Evolutionary conservation across 2,329 filamentous ascomycete genomes (phyloP).

Genomic region (Fusarium odoratissimum): DNA sequence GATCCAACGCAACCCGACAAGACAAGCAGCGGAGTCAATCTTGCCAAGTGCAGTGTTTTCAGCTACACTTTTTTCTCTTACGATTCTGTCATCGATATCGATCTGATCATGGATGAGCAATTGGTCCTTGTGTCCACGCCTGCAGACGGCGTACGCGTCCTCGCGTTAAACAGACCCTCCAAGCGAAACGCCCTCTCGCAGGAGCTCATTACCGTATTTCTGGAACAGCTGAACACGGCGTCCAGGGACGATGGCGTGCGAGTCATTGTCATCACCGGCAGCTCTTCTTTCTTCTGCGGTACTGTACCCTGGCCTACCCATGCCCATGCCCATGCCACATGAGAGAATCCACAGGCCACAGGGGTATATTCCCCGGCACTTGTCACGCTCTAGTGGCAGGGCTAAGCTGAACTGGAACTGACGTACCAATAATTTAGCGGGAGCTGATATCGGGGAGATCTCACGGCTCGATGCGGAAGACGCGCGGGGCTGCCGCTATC

Average conservation of each 20-base stretch:
- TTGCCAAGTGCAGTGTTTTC: slow-evolving; percentile 6
- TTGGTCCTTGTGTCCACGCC: slow-evolving; percentile 45
- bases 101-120: slow-evolving; percentile 25
- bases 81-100: background rate
- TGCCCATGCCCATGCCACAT: background rate
- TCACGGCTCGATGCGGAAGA: slow-evolving; percentile 48
- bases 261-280: slow-evolving; percentile 55
- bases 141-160: slow-evolving; percentile 55
- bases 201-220: slow-evolving; percentile 59
- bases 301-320: background rate
- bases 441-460: slow-evolving; percentile 53
- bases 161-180: slow-evolving; percentile 64
- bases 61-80: background rate
- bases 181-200: slow-evolving; percentile 69
- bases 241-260: slow-evolving; percentile 46
- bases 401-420: slow-evolving; percentile 20
- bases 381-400: background rate
- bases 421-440: slow-evolving; percentile 41
- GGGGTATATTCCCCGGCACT: slow-evolving; percentile 19
- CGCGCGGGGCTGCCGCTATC: slow-evolving; percentile 50
- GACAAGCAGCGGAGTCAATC: slow-evolving; percentile 6
- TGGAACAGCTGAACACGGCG: slow-evolving; percentile 44
- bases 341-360: background rate
- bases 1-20: slow-evolving; percentile 16
- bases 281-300: slow-evolving; percentile 53